These are phyloP conservation scores for Komagataea norvegica DNA, from an alignment of 1,139 yeast genomes.

Conservation along the genomic window DNA sequence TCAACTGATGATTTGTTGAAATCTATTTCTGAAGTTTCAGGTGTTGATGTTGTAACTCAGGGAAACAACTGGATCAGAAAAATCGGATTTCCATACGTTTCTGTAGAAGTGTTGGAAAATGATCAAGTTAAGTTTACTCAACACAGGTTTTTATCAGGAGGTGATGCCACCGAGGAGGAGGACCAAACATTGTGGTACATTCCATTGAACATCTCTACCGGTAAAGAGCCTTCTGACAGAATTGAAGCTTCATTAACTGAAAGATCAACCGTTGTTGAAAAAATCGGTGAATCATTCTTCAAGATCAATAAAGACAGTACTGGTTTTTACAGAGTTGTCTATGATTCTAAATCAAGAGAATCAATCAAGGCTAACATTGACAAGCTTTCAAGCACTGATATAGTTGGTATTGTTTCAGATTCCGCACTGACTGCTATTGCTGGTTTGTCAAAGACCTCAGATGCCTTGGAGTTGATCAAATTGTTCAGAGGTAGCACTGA, in stretches of 20 bases:
- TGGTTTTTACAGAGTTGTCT: conserved; percentile 67
- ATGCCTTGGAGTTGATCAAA: conserved; percentile 42
- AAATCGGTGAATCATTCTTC: conserved; percentile 35
- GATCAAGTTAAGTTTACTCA: conserved; percentile 42
- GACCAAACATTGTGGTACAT: conserved; percentile 67
- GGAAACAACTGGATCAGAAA: conserved; percentile 61
- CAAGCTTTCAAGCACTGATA: conserved; percentile 50
- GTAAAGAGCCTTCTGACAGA: conserved; percentile 16
- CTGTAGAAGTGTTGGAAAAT: conserved; percentile 32
- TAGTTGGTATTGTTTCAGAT: conserved; percentile 66
- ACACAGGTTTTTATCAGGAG: conserved; percentile 51
- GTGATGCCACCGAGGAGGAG: conserved; percentile 47
- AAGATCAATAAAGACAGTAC: conserved; percentile 59
- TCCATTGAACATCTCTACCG: conserved; percentile 50
- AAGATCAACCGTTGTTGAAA: conserved; percentile 34
- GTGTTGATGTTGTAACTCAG: conserved; percentile 47
- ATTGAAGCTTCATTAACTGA: conserved; percentile 38
- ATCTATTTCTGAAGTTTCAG: conserved; percentile 51
- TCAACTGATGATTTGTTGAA: conserved; percentile 57
- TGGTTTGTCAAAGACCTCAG: conserved; percentile 49
- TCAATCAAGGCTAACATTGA: conserved; percentile 42
- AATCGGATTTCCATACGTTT: conserved; percentile 61
- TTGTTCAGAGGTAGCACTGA: conserved; percentile 46
- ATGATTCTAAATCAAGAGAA: conserved; percentile 43
- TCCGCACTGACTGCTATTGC: conserved; percentile 56